A percentile compares a stretch with the other conserved stretches of the same genome.
Evolutionary conservation across 1,284 basidiomycete species (phyloP).

Genomic region (Pseudozyma tsukubaensis): DNA sequence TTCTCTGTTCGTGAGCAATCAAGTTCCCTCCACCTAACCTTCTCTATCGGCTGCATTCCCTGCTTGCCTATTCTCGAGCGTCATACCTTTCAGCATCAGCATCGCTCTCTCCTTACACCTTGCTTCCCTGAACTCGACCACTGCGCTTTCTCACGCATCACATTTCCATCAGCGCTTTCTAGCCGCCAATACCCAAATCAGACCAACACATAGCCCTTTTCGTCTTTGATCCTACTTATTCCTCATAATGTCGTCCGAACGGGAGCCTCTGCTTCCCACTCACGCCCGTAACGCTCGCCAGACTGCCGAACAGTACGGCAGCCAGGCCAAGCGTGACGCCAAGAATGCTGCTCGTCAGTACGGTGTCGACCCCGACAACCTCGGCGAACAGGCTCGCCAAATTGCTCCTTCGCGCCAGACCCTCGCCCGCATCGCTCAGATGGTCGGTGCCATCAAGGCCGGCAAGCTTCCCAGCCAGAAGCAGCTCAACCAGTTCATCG

Average conservation of each 20-base stretch:
- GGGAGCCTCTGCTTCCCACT: slow-evolving; percentile 49
- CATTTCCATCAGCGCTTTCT: not conserved
- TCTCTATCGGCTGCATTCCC: slow-evolving; percentile 6
- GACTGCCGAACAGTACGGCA: slow-evolving; percentile 31
- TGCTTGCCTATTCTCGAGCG: not conserved
- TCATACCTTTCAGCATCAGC: not conserved
- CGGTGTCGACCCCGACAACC: slow-evolving; percentile 48
- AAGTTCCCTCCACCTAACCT: not conserved
- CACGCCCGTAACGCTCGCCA: slow-evolving; percentile 30
- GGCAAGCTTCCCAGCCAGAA: slow-evolving; percentile 54
- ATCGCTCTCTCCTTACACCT: not conserved
- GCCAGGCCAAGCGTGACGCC: slow-evolving; percentile 34
- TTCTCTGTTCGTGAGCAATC: not conserved
- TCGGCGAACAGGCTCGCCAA: slow-evolving; percentile 27
- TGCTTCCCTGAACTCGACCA: too few relatives aligned
- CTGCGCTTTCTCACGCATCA: not conserved
- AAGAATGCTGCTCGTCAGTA: slow-evolving; percentile 42
- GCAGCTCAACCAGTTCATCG: slow-evolving; percentile 50
- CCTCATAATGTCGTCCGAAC: slow-evolving; percentile 41
- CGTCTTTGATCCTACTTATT: not conserved
- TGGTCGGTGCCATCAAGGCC: slow-evolving; percentile 51
- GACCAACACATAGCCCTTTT: not conserved
- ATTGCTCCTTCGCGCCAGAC: slow-evolving; percentile 46
- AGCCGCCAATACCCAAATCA: not conserved
- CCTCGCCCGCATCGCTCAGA: slow-evolving; percentile 44